Evolutionary conservation across 2,329 filamentous ascomycete species (phyloP).

Genomic region (Exophiala alcalophila): DNA sequence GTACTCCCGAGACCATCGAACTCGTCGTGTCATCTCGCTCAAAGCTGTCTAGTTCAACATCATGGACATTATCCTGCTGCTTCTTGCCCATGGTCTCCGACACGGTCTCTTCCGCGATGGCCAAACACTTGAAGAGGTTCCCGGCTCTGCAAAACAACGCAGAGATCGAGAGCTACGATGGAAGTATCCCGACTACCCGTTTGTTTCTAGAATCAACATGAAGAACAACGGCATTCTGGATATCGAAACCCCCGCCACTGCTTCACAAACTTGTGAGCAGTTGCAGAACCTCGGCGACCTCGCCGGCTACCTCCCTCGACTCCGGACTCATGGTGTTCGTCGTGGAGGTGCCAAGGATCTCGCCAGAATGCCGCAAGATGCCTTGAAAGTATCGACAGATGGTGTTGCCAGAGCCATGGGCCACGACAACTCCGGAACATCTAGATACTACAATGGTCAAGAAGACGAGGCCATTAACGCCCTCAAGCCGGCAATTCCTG

Average conservation of each 20-base stretch:
- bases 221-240: background rate
- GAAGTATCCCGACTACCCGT: background rate
- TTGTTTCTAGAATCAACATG: background rate
- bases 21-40: too few relatives aligned
- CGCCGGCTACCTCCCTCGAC: background rate
- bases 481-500: too few relatives aligned
- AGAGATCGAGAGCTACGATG: background rate
- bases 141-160: background rate
- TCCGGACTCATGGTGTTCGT: background rate
- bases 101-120: slow-evolving; percentile 1
- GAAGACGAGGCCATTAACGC: background rate
- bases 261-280: background rate
- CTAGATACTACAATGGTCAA: background rate
- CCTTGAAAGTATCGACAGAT: background rate
- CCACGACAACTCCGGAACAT: background rate
- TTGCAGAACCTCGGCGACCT: background rate
- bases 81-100: slow-evolving; percentile 2
- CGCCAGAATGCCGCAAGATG: background rate
- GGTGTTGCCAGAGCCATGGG: background rate
- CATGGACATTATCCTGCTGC: slow-evolving; percentile 3
- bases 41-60: too few relatives aligned
- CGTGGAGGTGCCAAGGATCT: background rate
- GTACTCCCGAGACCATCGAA: too few relatives aligned
- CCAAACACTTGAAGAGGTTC: background rate
- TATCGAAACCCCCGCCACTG: background rate